phyloP scores from a whole-genome alignment of 139 green algal species.

The Asterochloris sp. region DNA sequence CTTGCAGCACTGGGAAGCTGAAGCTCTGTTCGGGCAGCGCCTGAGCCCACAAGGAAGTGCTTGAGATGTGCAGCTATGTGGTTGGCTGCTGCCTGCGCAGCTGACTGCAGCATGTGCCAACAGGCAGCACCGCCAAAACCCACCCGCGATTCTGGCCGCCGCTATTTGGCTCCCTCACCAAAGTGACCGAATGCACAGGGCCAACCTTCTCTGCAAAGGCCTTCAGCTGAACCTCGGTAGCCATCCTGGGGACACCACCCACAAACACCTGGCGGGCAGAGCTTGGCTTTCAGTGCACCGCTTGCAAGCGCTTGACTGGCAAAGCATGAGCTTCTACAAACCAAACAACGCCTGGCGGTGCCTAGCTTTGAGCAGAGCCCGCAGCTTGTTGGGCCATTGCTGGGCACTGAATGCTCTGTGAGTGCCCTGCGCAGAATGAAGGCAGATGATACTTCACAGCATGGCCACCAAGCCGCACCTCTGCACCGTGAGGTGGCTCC shows the following conservation, averaged over 20 bases:
- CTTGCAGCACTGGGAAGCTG: not conserved
- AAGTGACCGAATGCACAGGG: constrained; percentile 33
- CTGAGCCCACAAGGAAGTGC: no score
- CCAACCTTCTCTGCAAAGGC: constrained; percentile 40
- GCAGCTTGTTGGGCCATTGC: not conserved
- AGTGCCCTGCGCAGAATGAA: not conserved
- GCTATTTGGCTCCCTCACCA: constrained; percentile 55
- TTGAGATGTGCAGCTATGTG: no score
- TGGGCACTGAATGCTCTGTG: not conserved
- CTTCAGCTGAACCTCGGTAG: constrained; percentile 52
- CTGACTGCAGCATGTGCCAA: no score
- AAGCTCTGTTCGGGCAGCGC: no score
- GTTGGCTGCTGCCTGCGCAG: no score
- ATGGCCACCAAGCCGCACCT: not conserved
- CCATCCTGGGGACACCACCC: constrained; percentile 56
- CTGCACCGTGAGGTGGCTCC: constrained; percentile 21
- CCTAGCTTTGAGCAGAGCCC: constrained; percentile 24
- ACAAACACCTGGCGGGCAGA: constrained; percentile 63
- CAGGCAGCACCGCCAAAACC: not conserved
- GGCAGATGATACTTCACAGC: not conserved
- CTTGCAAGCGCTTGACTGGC: not conserved
- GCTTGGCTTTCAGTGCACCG: not conserved
- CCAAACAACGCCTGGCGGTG: constrained; percentile 15
- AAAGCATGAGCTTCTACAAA: not conserved
- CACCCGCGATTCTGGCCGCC: constrained; percentile 64